phyloP scores from a whole-genome alignment of 2,329 filamentous ascomycete genomes.

The Calonectria pseudoturangicola region DNA sequence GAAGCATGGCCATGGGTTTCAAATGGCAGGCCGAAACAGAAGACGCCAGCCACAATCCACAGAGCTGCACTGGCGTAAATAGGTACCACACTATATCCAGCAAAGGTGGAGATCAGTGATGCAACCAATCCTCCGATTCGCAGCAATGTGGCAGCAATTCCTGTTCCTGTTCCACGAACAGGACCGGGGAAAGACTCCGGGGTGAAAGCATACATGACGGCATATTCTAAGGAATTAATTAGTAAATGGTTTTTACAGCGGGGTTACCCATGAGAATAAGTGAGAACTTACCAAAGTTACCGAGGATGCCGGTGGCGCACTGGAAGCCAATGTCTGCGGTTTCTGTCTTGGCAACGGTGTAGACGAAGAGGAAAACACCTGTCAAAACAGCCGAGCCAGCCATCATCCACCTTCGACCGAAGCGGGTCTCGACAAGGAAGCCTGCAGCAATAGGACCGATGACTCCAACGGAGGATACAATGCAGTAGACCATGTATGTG shows the following conservation, averaged over 20 bases:
- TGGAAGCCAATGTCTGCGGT: constrained; percentile 59
- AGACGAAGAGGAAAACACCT: constrained; percentile 65
- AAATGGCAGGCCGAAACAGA: constrained; percentile 65
- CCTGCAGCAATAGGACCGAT: constrained; percentile 64
- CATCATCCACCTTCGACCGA: constrained; percentile 67
- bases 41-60: constrained; percentile 64
- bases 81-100: constrained; percentile 64
- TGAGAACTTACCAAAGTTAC: constrained; percentile 58
- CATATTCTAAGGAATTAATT: constrained; percentile 42
- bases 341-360: constrained; percentile 60
- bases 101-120: constrained; percentile 65
- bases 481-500: constrained; percentile 61
- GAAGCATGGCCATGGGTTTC: constrained; percentile 64
- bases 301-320: constrained; percentile 62
- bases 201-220: constrained; percentile 63
- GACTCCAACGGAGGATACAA: constrained; percentile 62
- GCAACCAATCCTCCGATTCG: constrained; percentile 63
- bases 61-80: constrained; percentile 67
- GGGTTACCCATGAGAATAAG: not conserved
- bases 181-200: constrained; percentile 74
- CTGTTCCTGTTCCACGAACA: constrained; percentile 71
- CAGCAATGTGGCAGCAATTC: constrained; percentile 63
- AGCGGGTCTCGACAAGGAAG: constrained; percentile 62
- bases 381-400: constrained; percentile 63
- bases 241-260: not conserved